These are phyloP conservation scores for Exserohilum rostratum DNA, from an alignment of 2,329 filamentous ascomycete species.

Conservation along the genomic window DNA sequence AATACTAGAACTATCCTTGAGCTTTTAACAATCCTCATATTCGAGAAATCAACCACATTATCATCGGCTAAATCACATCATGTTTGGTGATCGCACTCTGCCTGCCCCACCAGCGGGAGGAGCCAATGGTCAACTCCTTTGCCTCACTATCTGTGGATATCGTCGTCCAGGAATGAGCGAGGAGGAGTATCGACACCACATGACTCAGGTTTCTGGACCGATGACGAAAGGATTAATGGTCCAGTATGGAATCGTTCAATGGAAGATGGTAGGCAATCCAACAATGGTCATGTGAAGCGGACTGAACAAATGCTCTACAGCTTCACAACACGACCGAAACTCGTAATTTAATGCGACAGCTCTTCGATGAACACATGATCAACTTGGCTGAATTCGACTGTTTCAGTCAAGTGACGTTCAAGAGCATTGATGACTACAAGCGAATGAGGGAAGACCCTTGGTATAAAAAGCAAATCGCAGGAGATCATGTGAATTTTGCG, in stretches of 20 bases:
- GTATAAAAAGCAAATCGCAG: conserved; percentile 54
- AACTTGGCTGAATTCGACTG: conserved; percentile 59
- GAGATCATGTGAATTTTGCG: conserved; percentile 58
- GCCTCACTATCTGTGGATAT: conserved; percentile 59
- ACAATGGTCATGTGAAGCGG: background rate
- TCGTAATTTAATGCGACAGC: conserved; percentile 43
- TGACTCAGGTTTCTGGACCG: conserved; percentile 55
- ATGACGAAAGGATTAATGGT: conserved; percentile 57
- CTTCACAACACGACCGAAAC: conserved; percentile 51
- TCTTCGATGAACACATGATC: conserved; percentile 56
- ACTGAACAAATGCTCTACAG: conserved; percentile 1
- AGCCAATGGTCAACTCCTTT: conserved; percentile 37
- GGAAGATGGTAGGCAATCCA: conserved; percentile 44
- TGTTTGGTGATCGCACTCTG: background rate
- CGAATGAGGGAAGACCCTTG: conserved; percentile 57
- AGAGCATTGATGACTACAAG: conserved; percentile 54
- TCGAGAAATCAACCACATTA: background rate
- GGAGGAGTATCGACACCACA: conserved; percentile 56
- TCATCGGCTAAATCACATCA: background rate
- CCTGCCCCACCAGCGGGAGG: background rate
- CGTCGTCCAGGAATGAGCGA: conserved; percentile 56
- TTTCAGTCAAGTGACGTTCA: conserved; percentile 58
- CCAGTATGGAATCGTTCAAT: conserved; percentile 57
- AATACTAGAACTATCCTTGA: no score
- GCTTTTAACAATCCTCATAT: no score